Base-by-base conservation (phyloP, 2,329 filamentous ascomycete genomes). In the Penicillium sumatraense region DNA sequence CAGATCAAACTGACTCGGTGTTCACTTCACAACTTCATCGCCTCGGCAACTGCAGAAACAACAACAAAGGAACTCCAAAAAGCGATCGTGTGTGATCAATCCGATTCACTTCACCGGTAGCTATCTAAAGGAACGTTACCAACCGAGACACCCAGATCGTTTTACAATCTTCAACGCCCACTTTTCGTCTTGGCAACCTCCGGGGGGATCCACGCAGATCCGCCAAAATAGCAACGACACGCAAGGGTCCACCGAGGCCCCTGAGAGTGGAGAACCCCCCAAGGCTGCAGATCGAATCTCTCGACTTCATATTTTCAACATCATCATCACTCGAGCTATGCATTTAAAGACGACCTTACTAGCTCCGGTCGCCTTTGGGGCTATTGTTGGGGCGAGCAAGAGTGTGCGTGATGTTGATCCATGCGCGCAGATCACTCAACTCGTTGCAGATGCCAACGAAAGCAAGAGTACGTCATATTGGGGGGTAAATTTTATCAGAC, bases 361-460 rank as follows among this genome's bases (percentile, higher is more conserved):
- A 20, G 53, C 51, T 10, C 45, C 54, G 36, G 40, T 63, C 40
- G 55, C 53, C 9, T 29, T 62, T 48, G 60, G 50, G 14, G 54
- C 57, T 20, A 41, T 35, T 51, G 54, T 48, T 33, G 26, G 31
- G 38, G 61, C 60, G n/a, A 38, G 33, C 41, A 45, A 51, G 9
- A 57, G 49, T 56, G 52, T 26, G 14, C 54, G 44, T 21, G 53
- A 62, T 57, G 44, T 59, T 20, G 62, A 66, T 42, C 59, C 63
- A 14, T 66, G 63, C 54, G 62, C 62, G 33, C 57, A 59, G 42
- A 55, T 66, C 49, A 56, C 57, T 49, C 35, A 60, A 3, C 44
- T 65, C 48, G 54, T 60, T 21, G 51, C 56, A 5, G 57, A 60
- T 29, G 58, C 57, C 40, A 62, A 57, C 42, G 31, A 59, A 21